Percentiles rank a stretch among this genome's conserved stretches.
phyloP scores from a whole-genome alignment of 768 basidiomycete genomes.

The Lactarius vividus region DNA sequence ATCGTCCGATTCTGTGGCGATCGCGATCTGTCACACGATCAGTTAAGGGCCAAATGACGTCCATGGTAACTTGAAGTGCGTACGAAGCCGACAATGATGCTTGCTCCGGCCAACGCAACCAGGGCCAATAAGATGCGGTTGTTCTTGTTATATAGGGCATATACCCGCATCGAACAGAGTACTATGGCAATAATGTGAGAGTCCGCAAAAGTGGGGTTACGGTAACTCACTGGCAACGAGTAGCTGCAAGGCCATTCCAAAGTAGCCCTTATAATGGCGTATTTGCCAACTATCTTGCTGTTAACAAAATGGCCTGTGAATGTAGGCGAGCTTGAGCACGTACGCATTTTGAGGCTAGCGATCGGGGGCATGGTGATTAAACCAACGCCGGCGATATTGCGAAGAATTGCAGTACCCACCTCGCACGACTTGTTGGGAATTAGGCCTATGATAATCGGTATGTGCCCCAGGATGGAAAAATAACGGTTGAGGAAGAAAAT shows the following conservation, averaged over 20 bases:
- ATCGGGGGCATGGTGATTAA: neutral
- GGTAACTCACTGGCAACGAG: constrained; percentile 3
- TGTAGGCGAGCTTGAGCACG: neutral
- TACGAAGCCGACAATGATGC: neutral
- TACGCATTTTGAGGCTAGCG: neutral
- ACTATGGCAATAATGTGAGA: neutral
- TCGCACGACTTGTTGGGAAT: neutral
- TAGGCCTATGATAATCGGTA: constrained; percentile 17
- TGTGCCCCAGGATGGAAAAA: constrained; percentile 21
- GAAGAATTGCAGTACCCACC: neutral
- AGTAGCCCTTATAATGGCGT: neutral
- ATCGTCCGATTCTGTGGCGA: constrained; percentile 1
- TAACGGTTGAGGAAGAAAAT: constrained; percentile 30
- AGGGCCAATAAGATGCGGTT: neutral
- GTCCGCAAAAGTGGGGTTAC: no score
- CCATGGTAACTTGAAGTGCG: neutral
- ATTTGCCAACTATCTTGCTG: neutral
- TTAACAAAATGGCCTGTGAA: neutral
- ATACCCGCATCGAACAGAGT: constrained; percentile 4
- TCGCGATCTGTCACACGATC: neutral
- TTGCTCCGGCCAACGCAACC: neutral
- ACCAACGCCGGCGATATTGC: neutral
- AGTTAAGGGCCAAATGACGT: neutral
- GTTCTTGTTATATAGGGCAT: constrained; percentile 9
- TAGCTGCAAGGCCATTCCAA: neutral